Conservation (phyloP, 2,329 filamentous ascomycete genomes). For the Aspergillus proliferans region DNA sequence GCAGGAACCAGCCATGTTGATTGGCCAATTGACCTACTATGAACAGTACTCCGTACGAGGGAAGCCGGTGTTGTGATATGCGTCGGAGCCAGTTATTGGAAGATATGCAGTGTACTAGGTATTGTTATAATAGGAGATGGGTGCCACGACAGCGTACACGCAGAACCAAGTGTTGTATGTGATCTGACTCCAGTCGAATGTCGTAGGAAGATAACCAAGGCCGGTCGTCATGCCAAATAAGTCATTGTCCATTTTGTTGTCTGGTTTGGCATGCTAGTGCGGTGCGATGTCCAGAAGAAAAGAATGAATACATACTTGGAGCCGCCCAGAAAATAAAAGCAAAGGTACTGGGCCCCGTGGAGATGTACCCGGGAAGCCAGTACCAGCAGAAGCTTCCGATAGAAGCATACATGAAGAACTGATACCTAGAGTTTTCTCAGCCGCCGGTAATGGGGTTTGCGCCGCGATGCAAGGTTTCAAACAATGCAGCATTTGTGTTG, state of each 20-base stretch:
- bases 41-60: background rate
- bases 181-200: conserved; percentile 46
- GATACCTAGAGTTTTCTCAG: conserved; percentile 23
- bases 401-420: conserved; percentile 17
- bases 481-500: conserved; percentile 17
- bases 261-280: conserved; percentile 20
- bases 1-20: background rate
- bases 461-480: conserved; percentile 29
- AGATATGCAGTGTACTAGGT: conserved; percentile 24
- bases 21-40: background rate
- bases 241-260: conserved; percentile 34
- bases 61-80: conserved; percentile 39
- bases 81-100: conserved; percentile 22
- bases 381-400: conserved; percentile 18
- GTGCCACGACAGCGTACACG: conserved; percentile 31
- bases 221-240: conserved; percentile 32
- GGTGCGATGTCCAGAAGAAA: background rate
- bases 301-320: conserved; percentile 24
- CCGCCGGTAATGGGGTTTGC: conserved; percentile 33
- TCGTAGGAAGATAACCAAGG: conserved; percentile 46
- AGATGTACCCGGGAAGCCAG: conserved; percentile 25
- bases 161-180: conserved; percentile 22
- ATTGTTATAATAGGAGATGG: conserved; percentile 27
- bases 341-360: conserved; percentile 23
- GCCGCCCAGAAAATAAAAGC: conserved; percentile 40